A percentile compares a stretch with the other conserved stretches of the same genome.
phyloP scores from a whole-genome alignment of 2,329 filamentous ascomycete genomes.

The Beauveria varroae region DNA sequence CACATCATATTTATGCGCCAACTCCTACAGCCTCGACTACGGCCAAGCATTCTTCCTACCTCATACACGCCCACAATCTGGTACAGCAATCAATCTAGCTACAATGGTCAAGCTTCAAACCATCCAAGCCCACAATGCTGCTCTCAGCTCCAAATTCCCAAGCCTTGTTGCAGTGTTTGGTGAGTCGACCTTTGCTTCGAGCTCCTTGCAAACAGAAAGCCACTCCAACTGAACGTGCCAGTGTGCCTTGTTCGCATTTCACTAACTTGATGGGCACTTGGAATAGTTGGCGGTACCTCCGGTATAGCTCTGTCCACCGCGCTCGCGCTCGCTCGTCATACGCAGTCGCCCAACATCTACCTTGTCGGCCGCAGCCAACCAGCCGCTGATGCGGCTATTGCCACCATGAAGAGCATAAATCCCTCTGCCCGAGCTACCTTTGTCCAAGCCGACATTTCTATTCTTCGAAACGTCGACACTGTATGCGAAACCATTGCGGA shows the following conservation, averaged over 20 bases:
- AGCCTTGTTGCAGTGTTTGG: not conserved
- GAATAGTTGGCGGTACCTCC: conserved; percentile 37
- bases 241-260: not conserved
- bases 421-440: conserved; percentile 25
- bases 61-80: too few relatives aligned
- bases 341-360: conserved; percentile 36
- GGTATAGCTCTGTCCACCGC: conserved; percentile 42
- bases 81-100: too few relatives aligned
- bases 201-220: not conserved
- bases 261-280: too few relatives aligned
- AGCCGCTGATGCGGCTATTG: conserved; percentile 18
- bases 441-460: conserved; percentile 37
- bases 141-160: not conserved
- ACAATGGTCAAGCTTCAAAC: not conserved
- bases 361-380: conserved; percentile 33
- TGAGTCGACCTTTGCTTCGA: not conserved
- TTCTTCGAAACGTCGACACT: conserved; percentile 39
- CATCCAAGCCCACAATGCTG: not conserved
- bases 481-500: conserved; percentile 34
- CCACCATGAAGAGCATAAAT: not conserved
- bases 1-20: too few relatives aligned
- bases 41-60: too few relatives aligned
- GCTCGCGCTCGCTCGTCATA: conserved; percentile 32
- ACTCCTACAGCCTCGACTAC: too few relatives aligned
- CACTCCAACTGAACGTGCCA: too few relatives aligned